A percentile compares a stretch with the other conserved stretches of the same genome.
These are phyloP conservation scores for Argentina anserina DNA, from an alignment of 306 rosid species.

Conservation along the genomic window DNA sequence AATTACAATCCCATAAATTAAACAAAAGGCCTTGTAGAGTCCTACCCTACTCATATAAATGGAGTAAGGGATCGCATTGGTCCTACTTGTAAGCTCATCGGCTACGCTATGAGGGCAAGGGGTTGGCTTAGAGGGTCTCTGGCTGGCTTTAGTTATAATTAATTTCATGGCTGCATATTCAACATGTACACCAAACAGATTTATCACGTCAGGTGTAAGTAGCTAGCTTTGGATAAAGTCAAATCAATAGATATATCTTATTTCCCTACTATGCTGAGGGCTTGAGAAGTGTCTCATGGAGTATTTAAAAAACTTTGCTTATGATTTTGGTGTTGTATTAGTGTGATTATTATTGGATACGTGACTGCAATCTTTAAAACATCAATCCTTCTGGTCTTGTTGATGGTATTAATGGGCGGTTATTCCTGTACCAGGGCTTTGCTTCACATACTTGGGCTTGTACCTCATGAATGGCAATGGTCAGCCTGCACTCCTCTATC, in stretches of 20 bases:
- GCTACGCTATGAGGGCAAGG: background rate
- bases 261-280: background rate
- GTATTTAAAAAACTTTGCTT: background rate
- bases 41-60: background rate
- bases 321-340: background rate
- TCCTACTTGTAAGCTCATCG: background rate
- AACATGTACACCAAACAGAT: background rate
- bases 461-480: constrained; percentile 89
- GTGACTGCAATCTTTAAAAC: constrained; percentile 5
- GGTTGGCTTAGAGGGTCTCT: background rate
- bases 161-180: background rate
- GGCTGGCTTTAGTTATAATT: too few relatives aligned
- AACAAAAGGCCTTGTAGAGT: background rate
- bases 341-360: background rate
- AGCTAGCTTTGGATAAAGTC: background rate
- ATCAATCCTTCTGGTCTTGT: constrained; percentile 8
- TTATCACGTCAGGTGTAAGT: background rate
- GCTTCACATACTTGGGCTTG: constrained; percentile 64
- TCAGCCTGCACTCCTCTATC: constrained; percentile 97
- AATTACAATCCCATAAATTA: background rate
- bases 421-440: constrained; percentile 53
- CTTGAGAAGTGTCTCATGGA: background rate
- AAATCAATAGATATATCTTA: background rate
- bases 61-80: background rate
- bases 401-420: constrained; percentile 14